Evolutionary conservation across 1,284 basidiomycete genomes (phyloP).

Genomic region (Spongispora temasekensis): DNA sequence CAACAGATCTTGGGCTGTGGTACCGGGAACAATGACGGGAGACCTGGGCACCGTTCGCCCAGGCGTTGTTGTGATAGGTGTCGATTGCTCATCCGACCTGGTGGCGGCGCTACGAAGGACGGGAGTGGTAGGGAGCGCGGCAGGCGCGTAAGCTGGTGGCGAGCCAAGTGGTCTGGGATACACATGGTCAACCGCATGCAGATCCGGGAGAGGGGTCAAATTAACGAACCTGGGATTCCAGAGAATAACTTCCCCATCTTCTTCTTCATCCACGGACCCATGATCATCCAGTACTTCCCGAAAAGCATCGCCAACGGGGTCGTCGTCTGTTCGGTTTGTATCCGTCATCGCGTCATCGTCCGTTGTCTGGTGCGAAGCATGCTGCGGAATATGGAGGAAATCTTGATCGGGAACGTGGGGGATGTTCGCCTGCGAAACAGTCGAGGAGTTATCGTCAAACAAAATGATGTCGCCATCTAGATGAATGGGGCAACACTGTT

Average conservation of each 20-base stretch:
- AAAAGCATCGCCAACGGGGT: constrained; percentile 80
- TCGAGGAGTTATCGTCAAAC: constrained; percentile 11
- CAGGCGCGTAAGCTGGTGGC: constrained; percentile 23
- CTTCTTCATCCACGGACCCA: constrained; percentile 37
- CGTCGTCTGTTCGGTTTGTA: constrained; percentile 74
- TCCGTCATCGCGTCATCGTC: constrained; percentile 76
- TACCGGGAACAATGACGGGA: constrained; percentile 34
- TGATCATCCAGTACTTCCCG: constrained; percentile 53
- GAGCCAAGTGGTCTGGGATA: constrained; percentile 40
- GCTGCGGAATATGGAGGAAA: constrained; percentile 7
- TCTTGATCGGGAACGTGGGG: constrained; percentile 18
- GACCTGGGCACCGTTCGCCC: constrained; percentile 21
- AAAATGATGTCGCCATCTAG: constrained; percentile 23
- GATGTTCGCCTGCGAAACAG: constrained; percentile 9
- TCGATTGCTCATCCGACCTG: constrained; percentile 30
- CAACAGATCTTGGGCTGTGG: constrained; percentile 64
- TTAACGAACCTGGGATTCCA: constrained; percentile 58
- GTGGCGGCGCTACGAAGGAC: constrained; percentile 18
- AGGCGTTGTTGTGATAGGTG: constrained; percentile 23
- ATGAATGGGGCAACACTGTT: constrained; percentile 30
- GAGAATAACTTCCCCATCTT: constrained; percentile 63
- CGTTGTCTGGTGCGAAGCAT: constrained; percentile 3
- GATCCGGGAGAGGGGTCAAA: constrained; percentile 2
- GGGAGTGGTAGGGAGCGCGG: constrained; percentile 26
- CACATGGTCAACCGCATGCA: constrained; percentile 10